Base-by-base conservation (phyloP, 1,284 basidiomycete species). In the Vanrija sp. region DNA sequence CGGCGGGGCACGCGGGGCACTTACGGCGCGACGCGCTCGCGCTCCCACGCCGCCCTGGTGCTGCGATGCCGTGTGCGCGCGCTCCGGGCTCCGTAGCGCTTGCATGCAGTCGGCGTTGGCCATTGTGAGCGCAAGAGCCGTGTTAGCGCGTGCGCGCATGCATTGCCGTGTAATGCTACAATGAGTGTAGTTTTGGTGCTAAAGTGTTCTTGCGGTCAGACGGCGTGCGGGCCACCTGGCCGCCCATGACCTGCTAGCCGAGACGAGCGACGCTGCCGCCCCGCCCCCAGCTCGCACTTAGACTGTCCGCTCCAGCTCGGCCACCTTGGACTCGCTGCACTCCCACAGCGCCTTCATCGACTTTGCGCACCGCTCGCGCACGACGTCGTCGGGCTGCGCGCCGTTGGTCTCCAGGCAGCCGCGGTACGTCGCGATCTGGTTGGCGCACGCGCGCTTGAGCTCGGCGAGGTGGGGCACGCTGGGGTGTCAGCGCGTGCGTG, bases 381-480 rank as follows among this genome's bases (percentile, higher is more conserved):
- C 53, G 27, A 61, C 59, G 9, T 67, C 63, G 37, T 75, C 71
- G 3, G 61, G 20, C 50, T 59, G 49, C 12, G 57, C 45, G 18
- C 61, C 60, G 47, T 69, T 56, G 24, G 57, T 56, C 27, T 73
- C 68, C 22, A 75, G 59, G 49, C 73, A 75, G 37, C 59, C 37
- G n/a, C 67, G 57, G 58, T 74, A 75, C 2, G 52, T 45, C 16
- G 55, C 53, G 39, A 75, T 75, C 42, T 65, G 63, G 9, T 41
- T 45, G 10, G 61, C 61, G 52, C 73, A 75, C 12, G 65, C 56
- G 6, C 41, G 51, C 53, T 75, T 75, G 45, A 75, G 57, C 39
- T 69, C 62, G 1, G 66, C 60, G 14, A 75, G 65, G 43, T 73
- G 70, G 3, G 72, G 73, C 8, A 75, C 70, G 45, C 71, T 72